Evolutionary conservation across 805 yeast genomes (phyloP).

Genomic region (Candida endomychidarum): DNA sequence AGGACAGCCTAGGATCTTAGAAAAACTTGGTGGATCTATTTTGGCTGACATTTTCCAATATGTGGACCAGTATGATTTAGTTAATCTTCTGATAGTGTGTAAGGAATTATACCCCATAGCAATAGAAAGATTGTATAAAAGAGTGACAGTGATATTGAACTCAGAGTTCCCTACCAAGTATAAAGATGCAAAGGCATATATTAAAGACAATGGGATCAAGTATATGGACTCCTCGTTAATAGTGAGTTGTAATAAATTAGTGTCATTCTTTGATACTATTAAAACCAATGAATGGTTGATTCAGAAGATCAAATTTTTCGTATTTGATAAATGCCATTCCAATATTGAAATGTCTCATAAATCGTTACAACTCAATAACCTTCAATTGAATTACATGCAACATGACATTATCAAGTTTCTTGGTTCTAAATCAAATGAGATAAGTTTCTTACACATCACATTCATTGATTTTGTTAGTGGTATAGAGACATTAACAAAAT

Average conservation of each 20-base stretch:
- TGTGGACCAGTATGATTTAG: constrained; percentile 33
- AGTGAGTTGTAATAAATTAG: constrained; percentile 18
- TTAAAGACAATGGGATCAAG: constrained; percentile 28
- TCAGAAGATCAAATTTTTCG: constrained; percentile 26
- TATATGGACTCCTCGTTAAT: constrained; percentile 34
- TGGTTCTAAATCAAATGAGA: constrained; percentile 22
- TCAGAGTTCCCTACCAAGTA: constrained; percentile 28
- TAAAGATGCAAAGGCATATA: constrained; percentile 15
- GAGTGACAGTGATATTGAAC: constrained; percentile 30
- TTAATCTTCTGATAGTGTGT: constrained; percentile 25
- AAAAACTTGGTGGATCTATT: neutral
- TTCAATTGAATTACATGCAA: constrained; percentile 19
- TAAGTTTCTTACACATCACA: constrained; percentile 33
- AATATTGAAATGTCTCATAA: constrained; percentile 3
- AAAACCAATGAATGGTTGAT: constrained; percentile 20
- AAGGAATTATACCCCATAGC: constrained; percentile 23
- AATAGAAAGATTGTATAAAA: constrained; percentile 24
- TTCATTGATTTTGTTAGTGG: constrained; percentile 29
- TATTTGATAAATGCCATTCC: constrained; percentile 33
- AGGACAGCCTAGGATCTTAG: too few relatives aligned
- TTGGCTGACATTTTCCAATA: constrained; percentile 19
- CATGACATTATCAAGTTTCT: constrained; percentile 25
- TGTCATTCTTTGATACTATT: constrained; percentile 21
- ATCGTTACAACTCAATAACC: neutral
- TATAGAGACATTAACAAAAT: constrained; percentile 23